phyloP scores from a whole-genome alignment of 257 asterid genomes.

The Forsythia viridissima region DNA sequence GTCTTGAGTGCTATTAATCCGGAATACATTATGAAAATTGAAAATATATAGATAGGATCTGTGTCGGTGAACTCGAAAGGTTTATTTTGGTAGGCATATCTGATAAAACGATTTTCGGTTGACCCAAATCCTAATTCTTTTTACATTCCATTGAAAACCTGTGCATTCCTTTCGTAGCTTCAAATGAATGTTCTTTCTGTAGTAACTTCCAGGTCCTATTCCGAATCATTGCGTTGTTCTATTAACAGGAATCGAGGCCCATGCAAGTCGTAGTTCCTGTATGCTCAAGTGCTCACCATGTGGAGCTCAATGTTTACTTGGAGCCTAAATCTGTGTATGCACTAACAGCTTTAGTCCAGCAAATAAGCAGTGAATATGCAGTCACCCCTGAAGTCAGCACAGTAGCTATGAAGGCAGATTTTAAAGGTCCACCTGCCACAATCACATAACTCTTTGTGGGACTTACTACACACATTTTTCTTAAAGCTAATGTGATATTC shows the following conservation, averaged over 20 bases:
- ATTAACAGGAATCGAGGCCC: constrained; percentile 63
- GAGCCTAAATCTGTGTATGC: constrained; percentile 73
- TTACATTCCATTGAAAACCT: background rate
- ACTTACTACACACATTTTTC: constrained; percentile 1
- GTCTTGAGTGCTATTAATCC: background rate
- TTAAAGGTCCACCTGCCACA: constrained; percentile 49
- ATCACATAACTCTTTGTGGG: background rate
- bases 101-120: background rate
- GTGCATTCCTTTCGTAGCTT: background rate
- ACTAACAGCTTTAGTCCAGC: constrained; percentile 70
- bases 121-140: background rate
- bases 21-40: background rate
- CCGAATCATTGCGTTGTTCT: background rate
- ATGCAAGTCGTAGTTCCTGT: constrained; percentile 63
- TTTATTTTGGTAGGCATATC: background rate
- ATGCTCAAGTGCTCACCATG: constrained; percentile 80
- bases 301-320: constrained; percentile 65
- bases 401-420: constrained; percentile 48
- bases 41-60: background rate
- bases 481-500: background rate
- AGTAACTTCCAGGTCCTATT: background rate
- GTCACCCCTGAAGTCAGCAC: constrained; percentile 67
- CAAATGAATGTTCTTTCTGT: background rate
- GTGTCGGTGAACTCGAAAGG: background rate
- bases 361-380: constrained; percentile 59